Evolutionary conservation across 768 basidiomycete genomes (phyloP), one percentile per base, ranked within the genome.

Genomic region (Rhizopogon sp.): DNA sequence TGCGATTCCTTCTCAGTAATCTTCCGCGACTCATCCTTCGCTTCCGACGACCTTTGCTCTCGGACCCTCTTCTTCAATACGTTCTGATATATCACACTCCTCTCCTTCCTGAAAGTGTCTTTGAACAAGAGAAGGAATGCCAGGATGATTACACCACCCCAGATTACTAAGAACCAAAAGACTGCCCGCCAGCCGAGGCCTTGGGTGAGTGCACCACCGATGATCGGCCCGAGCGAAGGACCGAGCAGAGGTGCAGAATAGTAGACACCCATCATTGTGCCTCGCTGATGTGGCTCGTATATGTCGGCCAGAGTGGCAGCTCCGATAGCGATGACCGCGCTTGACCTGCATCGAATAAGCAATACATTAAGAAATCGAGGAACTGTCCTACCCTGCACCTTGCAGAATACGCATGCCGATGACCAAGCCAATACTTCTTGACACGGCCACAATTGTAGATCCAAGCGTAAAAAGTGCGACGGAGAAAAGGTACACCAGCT

Each of bases 81-180:
- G 25, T 76, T 76, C 64, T 91, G 90, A 65, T 94, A 97, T 1
- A 82, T 79, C 14, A 88, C 69, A 53, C 91, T 93, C 47, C 93
- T 84, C 64, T 94, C 90, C 58, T 79, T 77, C 22, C 93, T 79
- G 71, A 89, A 95, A 0, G 88, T 92, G 63, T 96, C 92, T 56
- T 80, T 81, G 74, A 93, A 90, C 65, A 85, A 74, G 16, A 84
- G 62, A 25, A 85, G 53, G 66, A 91, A 86, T 17, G 74, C 67
- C 33, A 84, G n/a, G 52, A 80, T 73, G 43, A 79, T 79, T 13
- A 76, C 33, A 1, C 82, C 82, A 8, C 79, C 79, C 52, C 84
- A 73, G 31, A 85, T 83, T 2, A 83, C 73, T 37, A 90, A 75
- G 66, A 93, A 91, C 81, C 88, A 95, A 70, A 95, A 92, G 1